Evolutionary conservation across 192 early-diverging fungal genomes (phyloP).

Genomic region (Spinellus fusiger): DNA sequence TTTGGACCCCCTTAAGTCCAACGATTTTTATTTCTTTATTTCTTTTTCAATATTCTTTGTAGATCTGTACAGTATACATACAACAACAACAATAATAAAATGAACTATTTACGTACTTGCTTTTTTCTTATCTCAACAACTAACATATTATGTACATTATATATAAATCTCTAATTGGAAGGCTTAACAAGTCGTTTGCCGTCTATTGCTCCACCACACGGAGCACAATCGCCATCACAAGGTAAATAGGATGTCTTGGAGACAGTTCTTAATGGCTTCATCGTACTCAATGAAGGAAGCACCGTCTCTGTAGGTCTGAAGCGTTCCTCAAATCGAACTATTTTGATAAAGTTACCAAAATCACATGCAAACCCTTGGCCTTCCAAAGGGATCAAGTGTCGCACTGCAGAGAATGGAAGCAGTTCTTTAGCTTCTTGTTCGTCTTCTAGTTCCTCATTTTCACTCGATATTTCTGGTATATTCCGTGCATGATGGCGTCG

Average conservation of each 20-base stretch:
- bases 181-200: neutral
- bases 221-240: neutral
- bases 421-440: constrained; percentile 10
- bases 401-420: constrained; percentile 12
- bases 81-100: neutral
- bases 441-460: neutral
- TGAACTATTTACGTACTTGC: neutral
- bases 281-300: neutral
- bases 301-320: neutral
- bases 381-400: neutral
- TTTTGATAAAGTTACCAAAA: constrained; percentile 21
- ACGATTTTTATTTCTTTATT: neutral
- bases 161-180: neutral
- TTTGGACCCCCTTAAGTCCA: neutral
- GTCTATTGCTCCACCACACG: neutral
- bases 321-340: constrained; percentile 3
- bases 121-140: neutral
- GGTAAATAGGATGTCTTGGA: neutral
- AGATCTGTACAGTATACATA: neutral
- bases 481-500: neutral
- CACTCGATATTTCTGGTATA: neutral
- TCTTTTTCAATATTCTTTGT: no score
- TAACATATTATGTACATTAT: neutral
- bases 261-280: no score
- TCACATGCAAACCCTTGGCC: constrained; percentile 16